Conservation (phyloP, 1,139 yeast species). For the Diutina mesorugosa region DNA sequence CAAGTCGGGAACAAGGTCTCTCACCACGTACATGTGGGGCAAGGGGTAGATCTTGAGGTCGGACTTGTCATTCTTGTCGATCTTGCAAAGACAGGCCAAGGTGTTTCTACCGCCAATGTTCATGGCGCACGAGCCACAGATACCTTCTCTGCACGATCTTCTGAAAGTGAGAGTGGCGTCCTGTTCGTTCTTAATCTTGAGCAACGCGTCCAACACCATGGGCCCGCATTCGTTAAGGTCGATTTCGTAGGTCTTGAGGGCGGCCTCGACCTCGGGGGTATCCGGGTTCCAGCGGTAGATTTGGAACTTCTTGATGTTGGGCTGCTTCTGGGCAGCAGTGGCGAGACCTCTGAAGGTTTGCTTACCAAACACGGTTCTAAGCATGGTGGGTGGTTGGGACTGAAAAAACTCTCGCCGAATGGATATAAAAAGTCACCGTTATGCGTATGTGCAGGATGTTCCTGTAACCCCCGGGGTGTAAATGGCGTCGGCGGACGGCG, state of each 20-base stretch:
- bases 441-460: background rate
- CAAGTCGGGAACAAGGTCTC: conserved; percentile 95
- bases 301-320: conserved; percentile 71
- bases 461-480: background rate
- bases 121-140: conserved; percentile 99
- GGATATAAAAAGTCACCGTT: background rate
- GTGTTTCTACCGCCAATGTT: conserved; percentile 97
- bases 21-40: conserved; percentile 96
- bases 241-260: conserved; percentile 68
- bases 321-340: conserved; percentile 21
- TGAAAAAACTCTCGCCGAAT: background rate
- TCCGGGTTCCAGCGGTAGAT: conserved; percentile 99
- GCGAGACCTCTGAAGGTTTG: conserved; percentile 24
- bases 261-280: conserved; percentile 86
- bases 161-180: conserved; percentile 92
- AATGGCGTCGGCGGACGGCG: background rate
- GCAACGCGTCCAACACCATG: conserved; percentile 90
- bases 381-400: conserved; percentile 8
- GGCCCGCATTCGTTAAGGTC: conserved; percentile 94
- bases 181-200: conserved; percentile 92
- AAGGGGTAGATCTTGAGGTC: conserved; percentile 86
- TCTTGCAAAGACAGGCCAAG: conserved; percentile 90
- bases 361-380: conserved; percentile 10
- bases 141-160: conserved; percentile 99
- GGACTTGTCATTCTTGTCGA: conserved; percentile 65